Evolutionary conservation across 768 basidiomycete species (phyloP), one percentile per base, ranked within the genome.

Genomic region (Hericium coralloides): DNA sequence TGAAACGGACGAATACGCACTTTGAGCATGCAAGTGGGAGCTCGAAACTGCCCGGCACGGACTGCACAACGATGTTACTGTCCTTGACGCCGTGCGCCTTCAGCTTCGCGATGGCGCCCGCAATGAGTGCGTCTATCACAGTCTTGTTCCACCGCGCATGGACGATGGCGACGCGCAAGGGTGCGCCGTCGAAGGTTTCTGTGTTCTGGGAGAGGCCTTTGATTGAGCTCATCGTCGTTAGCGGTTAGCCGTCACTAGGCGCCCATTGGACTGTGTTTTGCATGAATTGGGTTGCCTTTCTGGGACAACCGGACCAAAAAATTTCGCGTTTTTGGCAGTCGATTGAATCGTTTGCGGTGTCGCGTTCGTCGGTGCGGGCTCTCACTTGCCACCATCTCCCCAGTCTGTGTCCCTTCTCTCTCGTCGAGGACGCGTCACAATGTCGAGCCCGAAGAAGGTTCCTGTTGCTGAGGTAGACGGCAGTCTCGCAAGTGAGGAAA

Each of bases 11-110:
- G 23, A 17, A 14, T 22, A 70, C 84, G 66, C 70, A 97, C 95
- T 83, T 85, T 63, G 87, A 83, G 66, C 85, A 88, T 14, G 94
- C 76, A 75, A 83, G 67, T 3, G 97, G 97, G 18, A 99, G 79
- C 76, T 99, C 97, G 69, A 85, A 99, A 72, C 89, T 92, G 9
- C 97, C 97, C 0, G 95, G 94, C 1, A 99, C 93, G 38, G 85
- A 87, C 74, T 95, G 87, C 47, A 95, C 74, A 52, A 93, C 79
- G 66, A 99, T 98, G 65, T 98, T 95, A 68, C 78, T 77, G 52
- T 91, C 83, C 74, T 89, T 89, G 60, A 98, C 95, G 23, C 95
- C 95, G 37, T 79, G 75, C 65, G 84, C 83, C 72, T 84, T 87
- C 63, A 99, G 80, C 68, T 92, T 94, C 20, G 75, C 73, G 55